Base-by-base conservation (phyloP, 768 basidiomycete genomes). In the Leccinum barrowsii region DNA sequence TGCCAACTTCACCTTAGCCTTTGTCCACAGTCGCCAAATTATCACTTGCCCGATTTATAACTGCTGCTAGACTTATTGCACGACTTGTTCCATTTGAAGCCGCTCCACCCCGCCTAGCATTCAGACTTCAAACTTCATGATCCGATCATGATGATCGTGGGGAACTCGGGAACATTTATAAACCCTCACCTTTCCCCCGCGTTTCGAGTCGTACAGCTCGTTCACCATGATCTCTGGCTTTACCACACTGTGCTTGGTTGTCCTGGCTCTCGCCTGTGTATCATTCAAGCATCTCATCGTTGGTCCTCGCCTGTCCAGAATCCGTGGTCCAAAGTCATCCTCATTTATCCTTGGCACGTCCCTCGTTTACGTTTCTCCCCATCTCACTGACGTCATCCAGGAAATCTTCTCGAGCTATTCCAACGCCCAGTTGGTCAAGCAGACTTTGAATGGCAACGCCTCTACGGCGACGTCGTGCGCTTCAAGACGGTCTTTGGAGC, bases 361-460 rank as follows among this genome's bases (percentile, higher is more conserved):
- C 11, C 13, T 24, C 17, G 17, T n/a, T 54, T 11, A 5, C 12
- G 46, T 21, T 12, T 21, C 19, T 44, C 19, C 4, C 50, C n/a
- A 19, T 11, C 1, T 49, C 52, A 73, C 52, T 61, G 35, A 69
- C 52, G 10, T 55, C 24, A 3, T 13, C 1, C 50, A 74, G 73
- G 73, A 10, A 68, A 75, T 57, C 37, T 71, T 17, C 49, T 56
- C 6, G 71, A 75, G 19, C 10, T 74, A n/a, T 68, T 67, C 34
- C 74, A 69, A 58, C 58, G 56, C 21, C 63, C 70, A 4, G 64
- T 52, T n/a, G 74, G 62, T 34, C 57, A 65, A 13, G 34, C 64
- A 12, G 70, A 73, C 51, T 70, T 71, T 51, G 61, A 63, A 55
- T 74, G 73, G 73, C 68, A 73, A 35, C 54, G 28, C 7, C 59